Percentiles rank a stretch among this genome's conserved stretches.
Evolutionary conservation across 768 basidiomycete species (phyloP).

Genomic region (Calocybe gangraenosa): DNA sequence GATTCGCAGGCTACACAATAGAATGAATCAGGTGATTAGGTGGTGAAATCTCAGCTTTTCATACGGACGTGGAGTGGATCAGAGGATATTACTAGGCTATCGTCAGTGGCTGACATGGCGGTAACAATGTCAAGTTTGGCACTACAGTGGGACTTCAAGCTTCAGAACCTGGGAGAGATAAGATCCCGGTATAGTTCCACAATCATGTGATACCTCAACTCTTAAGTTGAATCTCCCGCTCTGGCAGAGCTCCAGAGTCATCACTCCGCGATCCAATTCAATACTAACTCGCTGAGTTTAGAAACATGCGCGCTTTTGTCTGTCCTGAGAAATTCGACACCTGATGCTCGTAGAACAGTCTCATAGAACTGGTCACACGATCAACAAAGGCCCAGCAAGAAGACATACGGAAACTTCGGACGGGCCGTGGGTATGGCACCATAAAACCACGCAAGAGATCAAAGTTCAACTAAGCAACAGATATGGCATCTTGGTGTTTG

Average conservation of each 20-base stretch:
- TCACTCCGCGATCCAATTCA: too few species aligned
- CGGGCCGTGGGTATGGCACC: slow-evolving; percentile 8
- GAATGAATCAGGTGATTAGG: slow-evolving; percentile 1
- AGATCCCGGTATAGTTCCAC: too few species aligned
- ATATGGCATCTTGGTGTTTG: background rate
- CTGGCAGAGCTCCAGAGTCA: too few species aligned
- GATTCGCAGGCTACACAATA: slow-evolving; percentile 74
- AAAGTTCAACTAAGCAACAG: background rate
- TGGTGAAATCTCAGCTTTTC: background rate
- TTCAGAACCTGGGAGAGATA: too few species aligned
- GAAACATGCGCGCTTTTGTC: too few species aligned
- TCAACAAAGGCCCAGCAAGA: background rate
- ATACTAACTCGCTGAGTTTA: too few species aligned
- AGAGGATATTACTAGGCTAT: slow-evolving; percentile 52
- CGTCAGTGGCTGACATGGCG: too few species aligned
- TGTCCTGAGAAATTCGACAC: too few species aligned
- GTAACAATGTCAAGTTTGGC: too few species aligned
- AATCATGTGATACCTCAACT: too few species aligned
- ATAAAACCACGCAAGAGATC: background rate
- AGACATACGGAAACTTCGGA: background rate
- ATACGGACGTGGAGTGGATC: slow-evolving; percentile 59
- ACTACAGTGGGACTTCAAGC: too few species aligned
- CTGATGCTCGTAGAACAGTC: background rate
- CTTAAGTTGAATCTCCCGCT: too few species aligned
- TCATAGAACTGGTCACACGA: slow-evolving; percentile 5